Conservation (phyloP, 768 basidiomycete species). For the Russula emetica region DNA sequence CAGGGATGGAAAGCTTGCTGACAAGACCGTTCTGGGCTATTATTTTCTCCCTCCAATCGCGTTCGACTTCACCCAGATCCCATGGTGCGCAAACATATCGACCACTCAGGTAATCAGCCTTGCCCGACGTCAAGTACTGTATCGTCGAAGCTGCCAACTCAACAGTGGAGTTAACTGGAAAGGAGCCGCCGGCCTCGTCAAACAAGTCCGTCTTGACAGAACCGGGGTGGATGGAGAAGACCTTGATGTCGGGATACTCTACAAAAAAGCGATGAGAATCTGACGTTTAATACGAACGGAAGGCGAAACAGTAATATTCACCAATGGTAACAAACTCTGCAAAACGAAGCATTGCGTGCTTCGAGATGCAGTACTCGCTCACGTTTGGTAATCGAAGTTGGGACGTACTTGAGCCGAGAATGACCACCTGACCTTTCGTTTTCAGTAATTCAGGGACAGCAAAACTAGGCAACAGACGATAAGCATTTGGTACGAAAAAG, state of each 20-base stretch:
- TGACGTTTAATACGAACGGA: background rate
- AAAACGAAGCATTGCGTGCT: constrained; percentile 10
- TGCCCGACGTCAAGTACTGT: constrained; percentile 10
- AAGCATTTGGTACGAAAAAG: background rate
- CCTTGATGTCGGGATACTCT: constrained; percentile 11
- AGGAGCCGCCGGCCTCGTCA: too few relatives aligned
- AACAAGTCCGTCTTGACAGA: background rate
- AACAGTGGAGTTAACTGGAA: background rate
- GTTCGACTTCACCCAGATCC: constrained; percentile 10
- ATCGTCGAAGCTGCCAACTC: constrained; percentile 5
- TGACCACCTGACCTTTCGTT: constrained; percentile 10
- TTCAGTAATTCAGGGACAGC: constrained; percentile 14
- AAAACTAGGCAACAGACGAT: background rate
- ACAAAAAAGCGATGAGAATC: background rate
- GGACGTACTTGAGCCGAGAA: background rate
- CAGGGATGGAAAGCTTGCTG: constrained; percentile 5
- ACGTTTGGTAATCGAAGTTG: background rate
- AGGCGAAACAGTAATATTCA: background rate
- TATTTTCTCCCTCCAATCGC: constrained; percentile 19
- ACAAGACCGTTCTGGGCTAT: constrained; percentile 4
- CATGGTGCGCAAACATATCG: constrained; percentile 11
- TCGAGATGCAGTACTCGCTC: constrained; percentile 21
- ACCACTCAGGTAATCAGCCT: constrained; percentile 12
- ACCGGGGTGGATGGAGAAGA: constrained; percentile 6
- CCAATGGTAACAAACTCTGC: constrained; percentile 19